phyloP scores from a whole-genome alignment of 768 basidiomycete genomes.

The Dentipellis fragilis region DNA sequence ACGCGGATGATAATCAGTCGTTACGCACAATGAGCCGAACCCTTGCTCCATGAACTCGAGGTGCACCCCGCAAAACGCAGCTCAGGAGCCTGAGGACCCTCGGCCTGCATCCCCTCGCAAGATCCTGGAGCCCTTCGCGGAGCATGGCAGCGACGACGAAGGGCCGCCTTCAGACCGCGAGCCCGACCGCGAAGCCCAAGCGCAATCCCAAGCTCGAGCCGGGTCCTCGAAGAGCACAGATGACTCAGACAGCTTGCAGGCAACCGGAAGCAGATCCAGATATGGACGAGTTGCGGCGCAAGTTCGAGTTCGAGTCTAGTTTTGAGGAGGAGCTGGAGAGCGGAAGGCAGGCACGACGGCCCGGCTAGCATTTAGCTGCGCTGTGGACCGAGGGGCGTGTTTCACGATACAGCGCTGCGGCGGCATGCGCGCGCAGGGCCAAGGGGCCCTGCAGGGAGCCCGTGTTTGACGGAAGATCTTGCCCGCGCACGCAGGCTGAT shows the following conservation, averaged over 20 bases:
- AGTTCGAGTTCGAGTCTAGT: slow-evolving; percentile 26
- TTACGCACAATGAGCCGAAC: no score
- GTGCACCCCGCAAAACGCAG: background rate
- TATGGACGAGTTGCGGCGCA: slow-evolving; percentile 28
- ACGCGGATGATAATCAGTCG: no score
- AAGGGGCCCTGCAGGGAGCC: no score
- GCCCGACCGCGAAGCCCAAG: background rate
- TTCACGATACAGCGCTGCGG: no score
- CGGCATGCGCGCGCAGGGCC: no score
- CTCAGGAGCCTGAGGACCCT: background rate
- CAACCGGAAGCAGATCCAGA: slow-evolving; percentile 26
- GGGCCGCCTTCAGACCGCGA: background rate
- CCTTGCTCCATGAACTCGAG: slow-evolving; percentile 37
- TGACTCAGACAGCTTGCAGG: slow-evolving; percentile 14
- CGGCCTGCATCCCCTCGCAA: no score
- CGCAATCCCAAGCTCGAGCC: no score
- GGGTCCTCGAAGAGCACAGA: slow-evolving; percentile 8
- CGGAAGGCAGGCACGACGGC: slow-evolving; percentile 23
- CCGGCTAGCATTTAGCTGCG: slow-evolving; percentile 41
- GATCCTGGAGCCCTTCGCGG: background rate
- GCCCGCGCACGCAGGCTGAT: slow-evolving; percentile 43
- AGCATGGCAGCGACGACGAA: slow-evolving; percentile 6
- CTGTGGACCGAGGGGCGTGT: slow-evolving; percentile 55
- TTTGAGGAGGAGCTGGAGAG: slow-evolving; percentile 17
- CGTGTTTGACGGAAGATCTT: no score